Conservation (phyloP, 2,329 filamentous ascomycete genomes). For the Neonectria hederae region DNA sequence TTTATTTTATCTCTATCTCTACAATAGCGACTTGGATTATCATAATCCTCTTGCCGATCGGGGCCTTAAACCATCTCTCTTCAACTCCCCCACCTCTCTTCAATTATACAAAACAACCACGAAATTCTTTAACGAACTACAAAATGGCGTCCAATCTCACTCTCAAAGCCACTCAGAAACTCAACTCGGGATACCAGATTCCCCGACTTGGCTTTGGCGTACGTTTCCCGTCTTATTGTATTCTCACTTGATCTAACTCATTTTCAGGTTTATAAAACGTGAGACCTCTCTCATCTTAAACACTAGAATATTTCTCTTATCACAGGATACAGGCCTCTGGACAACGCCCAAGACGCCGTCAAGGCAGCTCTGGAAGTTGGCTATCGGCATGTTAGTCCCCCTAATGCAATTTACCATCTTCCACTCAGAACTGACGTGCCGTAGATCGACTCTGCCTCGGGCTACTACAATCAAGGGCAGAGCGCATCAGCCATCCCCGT, state of each 20-base stretch:
- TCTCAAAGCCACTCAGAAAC: slow-evolving; percentile 59
- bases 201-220: slow-evolving; percentile 65
- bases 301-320: slow-evolving; percentile 15
- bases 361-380: slow-evolving; percentile 59
- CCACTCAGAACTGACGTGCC: neutral
- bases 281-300: slow-evolving; percentile 35
- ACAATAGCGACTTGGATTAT: no score
- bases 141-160: slow-evolving; percentile 59
- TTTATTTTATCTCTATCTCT: no score
- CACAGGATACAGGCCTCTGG: slow-evolving; percentile 40
- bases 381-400: slow-evolving; percentile 60
- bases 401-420: neutral
- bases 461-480: slow-evolving; percentile 61
- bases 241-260: slow-evolving; percentile 16
- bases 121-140: slow-evolving; percentile 6
- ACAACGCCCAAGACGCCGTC: slow-evolving; percentile 48
- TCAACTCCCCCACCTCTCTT: neutral
- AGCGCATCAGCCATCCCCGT: slow-evolving; percentile 57
- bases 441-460: slow-evolving; percentile 63
- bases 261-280: slow-evolving; percentile 63
- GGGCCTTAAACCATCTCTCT: neutral
- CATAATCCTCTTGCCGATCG: no score
- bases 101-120: neutral
- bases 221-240: slow-evolving; percentile 39
- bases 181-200: slow-evolving; percentile 64